Base-by-base conservation (phyloP, 768 basidiomycete species). In the Cystobasidium tubakii region DNA sequence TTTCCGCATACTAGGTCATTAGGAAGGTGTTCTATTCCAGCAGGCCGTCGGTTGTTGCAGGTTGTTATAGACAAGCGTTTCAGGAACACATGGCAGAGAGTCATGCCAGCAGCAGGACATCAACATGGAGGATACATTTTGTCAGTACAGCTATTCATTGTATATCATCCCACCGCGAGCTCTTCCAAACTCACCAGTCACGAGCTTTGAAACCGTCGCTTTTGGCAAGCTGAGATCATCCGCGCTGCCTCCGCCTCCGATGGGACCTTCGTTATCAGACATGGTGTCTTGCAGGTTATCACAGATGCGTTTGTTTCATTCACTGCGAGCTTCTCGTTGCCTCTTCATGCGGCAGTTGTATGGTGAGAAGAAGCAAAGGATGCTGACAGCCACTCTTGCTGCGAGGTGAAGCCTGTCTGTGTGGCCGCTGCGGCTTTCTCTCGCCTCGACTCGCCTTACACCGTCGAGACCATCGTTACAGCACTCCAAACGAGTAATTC, bases 121-220 rank as follows among this genome's bases (percentile, higher is more conserved):
- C n/a, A n/a, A n/a, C n/a, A n/a, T n/a, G n/a, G n/a, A n/a, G n/a
- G n/a, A n/a, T n/a, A n/a, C n/a, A n/a, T n/a, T n/a, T n/a, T n/a
- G n/a, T n/a, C n/a, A 42, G 42, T 7, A 42, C 17, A 42, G 42
- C 42, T 7, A 42, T 7, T 42, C 42, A 42, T 7, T 42, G 17
- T 42, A 42, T 7, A 7, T 42, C 42, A 7, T 42, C 17, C 17
- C 42, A 42, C 42, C 7, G 17, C n/a, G n/a, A n/a, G n/a, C n/a
- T n/a, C n/a, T n/a, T n/a, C n/a, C n/a, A n/a, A n/a, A 77, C 83
- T 76, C 70, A 91, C 96, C 95, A 79, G 87, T 84, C 77, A 99
- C 94, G 87, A 98, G 91, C 84, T 98, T 99, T 75, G 91, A 87
- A 33, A 99, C 92, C 1, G 96, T 98, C 17, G 96, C 96, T 81